Percentiles rank a stretch among this genome's conserved stretches.
Conservation (phyloP, 1,284 basidiomycete species). For the Omphalotus olearius region DNA sequence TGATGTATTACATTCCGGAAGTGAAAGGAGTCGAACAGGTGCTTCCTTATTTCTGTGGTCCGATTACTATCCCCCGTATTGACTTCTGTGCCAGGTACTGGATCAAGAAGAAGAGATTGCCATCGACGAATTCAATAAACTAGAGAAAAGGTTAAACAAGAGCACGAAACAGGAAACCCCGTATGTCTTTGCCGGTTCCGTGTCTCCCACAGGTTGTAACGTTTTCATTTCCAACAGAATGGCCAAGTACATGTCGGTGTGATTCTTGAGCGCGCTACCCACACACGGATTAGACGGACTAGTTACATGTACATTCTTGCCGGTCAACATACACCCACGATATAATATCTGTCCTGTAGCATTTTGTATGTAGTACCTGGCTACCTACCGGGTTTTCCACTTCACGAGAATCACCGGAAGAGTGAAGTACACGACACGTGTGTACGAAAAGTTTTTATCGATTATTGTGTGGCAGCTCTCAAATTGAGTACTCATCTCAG, state of each 20-base stretch:
- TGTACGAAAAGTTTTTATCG: neutral
- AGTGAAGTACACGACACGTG: neutral
- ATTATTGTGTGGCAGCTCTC: neutral
- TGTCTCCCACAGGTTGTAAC: neutral
- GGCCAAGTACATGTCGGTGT: constrained; percentile 72
- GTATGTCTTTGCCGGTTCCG: neutral
- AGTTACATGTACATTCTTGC: neutral
- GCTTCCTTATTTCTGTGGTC: constrained; percentile 3
- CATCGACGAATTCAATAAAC: constrained; percentile 86
- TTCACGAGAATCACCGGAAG: too few relatives aligned
- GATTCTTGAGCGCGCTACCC: neutral
- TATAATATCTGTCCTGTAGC: constrained; percentile 3
- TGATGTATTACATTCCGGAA: constrained; percentile 99
- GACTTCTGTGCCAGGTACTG: constrained; percentile 54
- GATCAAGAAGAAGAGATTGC: constrained; percentile 91
- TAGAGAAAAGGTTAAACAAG: constrained; percentile 73
- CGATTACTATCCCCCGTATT: constrained; percentile 1
- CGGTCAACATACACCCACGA: neutral
- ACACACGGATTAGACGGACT: neutral
- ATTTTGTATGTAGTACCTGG: neutral
- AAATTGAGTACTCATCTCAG: neutral
- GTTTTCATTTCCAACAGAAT: constrained; percentile 37
- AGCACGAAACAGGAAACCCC: constrained; percentile 33
- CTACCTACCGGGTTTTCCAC: too few relatives aligned
- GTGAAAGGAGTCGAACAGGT: constrained; percentile 97